phyloP scores from a whole-genome alignment of 257 asterid genomes.

The Lantana camara region DNA sequence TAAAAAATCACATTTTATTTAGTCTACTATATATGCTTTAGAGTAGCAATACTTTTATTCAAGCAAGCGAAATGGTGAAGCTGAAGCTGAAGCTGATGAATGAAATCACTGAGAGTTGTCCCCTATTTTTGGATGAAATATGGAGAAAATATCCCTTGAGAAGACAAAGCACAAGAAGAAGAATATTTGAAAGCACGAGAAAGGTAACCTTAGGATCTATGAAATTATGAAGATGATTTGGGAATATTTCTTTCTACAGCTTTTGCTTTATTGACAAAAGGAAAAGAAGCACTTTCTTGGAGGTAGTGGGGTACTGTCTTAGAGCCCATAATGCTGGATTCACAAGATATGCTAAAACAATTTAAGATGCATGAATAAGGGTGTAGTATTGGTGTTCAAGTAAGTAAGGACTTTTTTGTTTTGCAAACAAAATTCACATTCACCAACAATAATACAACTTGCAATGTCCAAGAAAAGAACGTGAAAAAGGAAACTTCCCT shows the following conservation, averaged over 20 bases:
- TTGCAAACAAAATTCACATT: too few relatives aligned
- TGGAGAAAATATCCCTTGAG: slow-evolving; percentile 16
- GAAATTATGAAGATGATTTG: background rate
- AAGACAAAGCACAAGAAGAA: slow-evolving; percentile 26
- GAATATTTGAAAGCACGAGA: slow-evolving; percentile 10
- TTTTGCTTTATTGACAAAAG: background rate
- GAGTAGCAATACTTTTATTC: too few relatives aligned
- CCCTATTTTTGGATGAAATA: too few relatives aligned
- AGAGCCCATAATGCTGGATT: slow-evolving; percentile 12
- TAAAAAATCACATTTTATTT: too few relatives aligned
- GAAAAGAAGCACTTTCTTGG: slow-evolving; percentile 20
- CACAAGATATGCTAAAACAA: background rate
- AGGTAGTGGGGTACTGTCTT: slow-evolving; percentile 10
- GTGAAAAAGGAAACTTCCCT: too few relatives aligned
- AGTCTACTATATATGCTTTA: too few relatives aligned
- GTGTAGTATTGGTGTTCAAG: background rate
- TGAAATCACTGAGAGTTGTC: too few relatives aligned
- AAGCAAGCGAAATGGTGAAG: too few relatives aligned
- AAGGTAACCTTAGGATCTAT: slow-evolving; percentile 16
- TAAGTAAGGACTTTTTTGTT: too few relatives aligned
- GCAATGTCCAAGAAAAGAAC: too few relatives aligned
- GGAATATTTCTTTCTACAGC: slow-evolving; percentile 14
- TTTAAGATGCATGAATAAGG: background rate
- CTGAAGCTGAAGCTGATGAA: too few relatives aligned
- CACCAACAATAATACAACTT: too few relatives aligned